phyloP scores from a whole-genome alignment of 1,284 basidiomycete species.

The Abortiporus biennis region DNA sequence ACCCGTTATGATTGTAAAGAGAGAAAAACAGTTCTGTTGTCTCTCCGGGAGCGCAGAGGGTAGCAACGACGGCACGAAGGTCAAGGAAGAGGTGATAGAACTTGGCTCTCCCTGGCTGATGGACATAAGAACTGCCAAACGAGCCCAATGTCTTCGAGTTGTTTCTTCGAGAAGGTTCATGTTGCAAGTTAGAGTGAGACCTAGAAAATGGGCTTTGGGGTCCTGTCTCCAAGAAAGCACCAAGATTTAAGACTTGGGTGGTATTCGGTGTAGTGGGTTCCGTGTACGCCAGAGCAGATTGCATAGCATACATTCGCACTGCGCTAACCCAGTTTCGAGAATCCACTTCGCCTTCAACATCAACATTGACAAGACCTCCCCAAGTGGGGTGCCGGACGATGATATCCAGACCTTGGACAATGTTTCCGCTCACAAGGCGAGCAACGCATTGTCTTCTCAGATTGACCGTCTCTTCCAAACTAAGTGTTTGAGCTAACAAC shows the following conservation, averaged over 20 bases:
- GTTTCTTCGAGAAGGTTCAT: conserved; percentile 33
- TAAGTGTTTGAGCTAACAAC: conserved; percentile 84
- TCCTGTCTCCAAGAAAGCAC: conserved; percentile 27
- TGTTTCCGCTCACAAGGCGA: conserved; percentile 84
- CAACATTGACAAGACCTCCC: conserved; percentile 84
- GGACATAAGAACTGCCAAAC: conserved; percentile 27
- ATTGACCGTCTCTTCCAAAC: conserved; percentile 80
- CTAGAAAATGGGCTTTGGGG: conserved; percentile 52
- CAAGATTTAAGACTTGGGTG: conserved; percentile 19
- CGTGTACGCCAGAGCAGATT: conserved; percentile 78
- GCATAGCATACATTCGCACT: conserved; percentile 85
- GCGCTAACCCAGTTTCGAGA: conserved; percentile 78
- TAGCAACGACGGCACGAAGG: conserved; percentile 87
- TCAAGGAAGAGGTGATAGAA: conserved; percentile 91
- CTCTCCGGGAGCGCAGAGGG: conserved; percentile 85
- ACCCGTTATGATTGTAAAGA: conserved; percentile 81
- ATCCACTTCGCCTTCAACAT: conserved; percentile 73
- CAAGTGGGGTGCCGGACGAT: conserved; percentile 93
- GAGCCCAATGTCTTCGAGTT: conserved; percentile 45
- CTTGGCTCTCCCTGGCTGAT: conserved; percentile 45
- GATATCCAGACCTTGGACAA: conserved; percentile 89
- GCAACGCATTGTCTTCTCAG: conserved; percentile 86
- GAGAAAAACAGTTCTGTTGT: conserved; percentile 93
- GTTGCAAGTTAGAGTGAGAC: conserved; percentile 63
- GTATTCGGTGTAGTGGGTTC: conserved; percentile 38